phyloP scores from a whole-genome alignment of 176 grass and related monocot species.

The Oryza brachyantha region DNA sequence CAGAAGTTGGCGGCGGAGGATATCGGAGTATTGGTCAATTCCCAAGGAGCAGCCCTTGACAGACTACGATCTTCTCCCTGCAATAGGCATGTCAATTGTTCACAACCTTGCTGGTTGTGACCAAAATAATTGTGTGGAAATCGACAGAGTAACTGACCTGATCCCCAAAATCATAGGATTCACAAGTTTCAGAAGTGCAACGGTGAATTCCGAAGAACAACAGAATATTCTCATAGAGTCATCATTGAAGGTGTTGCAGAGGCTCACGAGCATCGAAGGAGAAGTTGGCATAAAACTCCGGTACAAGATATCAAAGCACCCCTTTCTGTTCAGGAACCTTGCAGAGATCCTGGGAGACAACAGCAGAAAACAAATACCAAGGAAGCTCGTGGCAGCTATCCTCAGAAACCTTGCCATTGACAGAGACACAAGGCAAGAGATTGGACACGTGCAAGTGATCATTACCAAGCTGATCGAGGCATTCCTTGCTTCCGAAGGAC shows the following conservation, averaged over 20 bases:
- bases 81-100: neutral
- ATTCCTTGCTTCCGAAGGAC: neutral
- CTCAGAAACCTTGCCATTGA: neutral
- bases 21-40: neutral
- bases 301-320: neutral
- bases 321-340: conserved; percentile 7
- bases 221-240: neutral
- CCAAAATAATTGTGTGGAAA: conserved; percentile 4
- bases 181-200: neutral
- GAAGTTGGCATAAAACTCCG: neutral
- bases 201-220: neutral
- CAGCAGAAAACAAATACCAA: neutral
- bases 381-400: neutral
- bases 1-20: neutral
- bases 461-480: neutral
- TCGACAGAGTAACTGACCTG: neutral
- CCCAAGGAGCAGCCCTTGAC: neutral
- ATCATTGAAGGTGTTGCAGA: neutral
- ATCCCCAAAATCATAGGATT: conserved; percentile 14
- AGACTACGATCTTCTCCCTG: conserved; percentile 5
- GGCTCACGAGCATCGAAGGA: neutral
- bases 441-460: neutral
- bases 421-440: neutral
- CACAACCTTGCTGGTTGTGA: neutral
- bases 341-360: neutral